Conservation (phyloP, 148 eudicot genomes). For the Agrostemma githago region DNA sequence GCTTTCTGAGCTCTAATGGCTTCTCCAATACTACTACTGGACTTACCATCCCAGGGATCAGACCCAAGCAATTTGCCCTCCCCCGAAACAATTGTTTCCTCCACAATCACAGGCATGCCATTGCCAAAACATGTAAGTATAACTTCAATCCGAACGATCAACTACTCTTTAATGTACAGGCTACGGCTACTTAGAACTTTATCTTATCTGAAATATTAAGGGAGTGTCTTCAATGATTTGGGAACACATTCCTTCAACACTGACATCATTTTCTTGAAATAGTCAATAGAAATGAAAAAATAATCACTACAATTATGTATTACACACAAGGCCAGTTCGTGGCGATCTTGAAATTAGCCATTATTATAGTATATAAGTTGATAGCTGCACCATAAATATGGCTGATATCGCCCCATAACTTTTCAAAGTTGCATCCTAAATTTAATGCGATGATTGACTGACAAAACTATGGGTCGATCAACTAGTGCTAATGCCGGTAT, state of each 20-base stretch:
- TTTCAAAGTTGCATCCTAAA: too few species aligned
- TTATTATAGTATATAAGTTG: too few species aligned
- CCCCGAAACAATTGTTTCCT: conserved; percentile 22
- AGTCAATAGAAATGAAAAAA: not conserved
- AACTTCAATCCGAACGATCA: not conserved
- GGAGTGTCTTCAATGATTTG: not conserved
- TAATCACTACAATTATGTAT: not conserved
- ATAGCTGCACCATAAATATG: too few species aligned
- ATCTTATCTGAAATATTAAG: not conserved
- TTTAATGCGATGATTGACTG: not conserved
- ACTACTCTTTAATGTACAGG: not conserved
- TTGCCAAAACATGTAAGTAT: conserved; percentile 47
- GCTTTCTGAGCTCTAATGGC: conserved; percentile 59
- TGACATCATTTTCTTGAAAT: not conserved
- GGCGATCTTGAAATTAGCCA: too few species aligned
- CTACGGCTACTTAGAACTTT: not conserved
- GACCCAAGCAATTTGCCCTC: conserved; percentile 26
- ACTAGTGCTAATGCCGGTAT: not conserved
- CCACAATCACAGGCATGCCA: conserved; percentile 22
- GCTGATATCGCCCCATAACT: too few species aligned
- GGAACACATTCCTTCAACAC: not conserved
- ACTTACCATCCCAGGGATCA: conserved; percentile 26
- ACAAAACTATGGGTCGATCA: not conserved
- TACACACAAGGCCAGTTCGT: too few species aligned
- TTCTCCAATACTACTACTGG: conserved; percentile 40